Conservation (phyloP, 23 red algal genomes). For the Gracilaria caudata region DNA sequence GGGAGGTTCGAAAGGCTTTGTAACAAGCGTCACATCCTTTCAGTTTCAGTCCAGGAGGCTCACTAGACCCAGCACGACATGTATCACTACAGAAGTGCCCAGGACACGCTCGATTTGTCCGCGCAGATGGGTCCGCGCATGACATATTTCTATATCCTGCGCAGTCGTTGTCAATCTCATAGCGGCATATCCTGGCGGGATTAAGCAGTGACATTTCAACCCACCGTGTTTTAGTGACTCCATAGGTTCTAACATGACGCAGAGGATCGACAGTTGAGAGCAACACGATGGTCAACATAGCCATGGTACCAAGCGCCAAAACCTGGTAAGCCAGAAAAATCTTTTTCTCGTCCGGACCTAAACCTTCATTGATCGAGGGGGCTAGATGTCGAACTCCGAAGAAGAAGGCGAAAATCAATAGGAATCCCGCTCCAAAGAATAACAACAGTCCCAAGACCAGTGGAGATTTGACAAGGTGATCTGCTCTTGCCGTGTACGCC, state of each 20-base stretch:
- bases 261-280: constrained; percentile 40
- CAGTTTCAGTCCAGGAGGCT: constrained; percentile 27
- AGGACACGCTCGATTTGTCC: constrained; percentile 36
- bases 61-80: constrained; percentile 26
- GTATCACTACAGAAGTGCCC: constrained; percentile 62
- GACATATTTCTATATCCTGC: constrained; percentile 44
- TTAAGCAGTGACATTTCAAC: constrained; percentile 42
- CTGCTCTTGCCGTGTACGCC: constrained; percentile 29
- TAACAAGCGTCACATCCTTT: constrained; percentile 40
- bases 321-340: constrained; percentile 50
- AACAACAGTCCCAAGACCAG: constrained; percentile 28
- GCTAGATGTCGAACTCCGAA: constrained; percentile 48
- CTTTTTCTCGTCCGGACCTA: constrained; percentile 35
- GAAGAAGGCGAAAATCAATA: constrained; percentile 30
- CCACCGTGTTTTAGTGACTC: constrained; percentile 47
- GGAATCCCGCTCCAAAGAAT: constrained; percentile 20
- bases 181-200: constrained; percentile 43
- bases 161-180: constrained; percentile 57
- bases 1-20: background rate
- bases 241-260: constrained; percentile 21
- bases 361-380: constrained; percentile 51
- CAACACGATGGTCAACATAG: constrained; percentile 40
- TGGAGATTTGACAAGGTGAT: background rate
- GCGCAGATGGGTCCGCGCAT: constrained; percentile 28
- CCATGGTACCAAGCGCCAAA: constrained; percentile 9